Percentiles rank a stretch among this genome's conserved stretches.
phyloP scores from a whole-genome alignment of 768 basidiomycete genomes.

The Psilocybe tampanensis region DNA sequence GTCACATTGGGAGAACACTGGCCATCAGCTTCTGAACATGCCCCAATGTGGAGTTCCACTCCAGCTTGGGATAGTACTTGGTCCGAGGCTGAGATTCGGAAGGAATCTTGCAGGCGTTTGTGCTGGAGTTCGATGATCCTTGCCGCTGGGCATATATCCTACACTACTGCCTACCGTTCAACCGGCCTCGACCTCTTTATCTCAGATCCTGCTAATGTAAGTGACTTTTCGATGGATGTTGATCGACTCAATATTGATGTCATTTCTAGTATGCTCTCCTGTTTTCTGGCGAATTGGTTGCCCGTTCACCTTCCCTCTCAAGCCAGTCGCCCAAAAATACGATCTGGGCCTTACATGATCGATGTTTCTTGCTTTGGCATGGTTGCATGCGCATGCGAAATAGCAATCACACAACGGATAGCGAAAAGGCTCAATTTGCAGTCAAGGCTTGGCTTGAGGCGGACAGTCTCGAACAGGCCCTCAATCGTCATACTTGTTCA shows the following conservation, averaged over 20 bases:
- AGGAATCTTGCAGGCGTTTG: slow-evolving; percentile 71
- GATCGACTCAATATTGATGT: neutral
- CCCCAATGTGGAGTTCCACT: slow-evolving; percentile 65
- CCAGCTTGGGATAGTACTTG: slow-evolving; percentile 63
- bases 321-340: slow-evolving; percentile 57
- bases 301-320: slow-evolving; percentile 31
- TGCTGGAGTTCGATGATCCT: slow-evolving; percentile 75
- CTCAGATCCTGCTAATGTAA: slow-evolving; percentile 66
- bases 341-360: slow-evolving; percentile 75
- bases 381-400: slow-evolving; percentile 67
- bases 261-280: slow-evolving; percentile 62
- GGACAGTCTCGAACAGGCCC: slow-evolving; percentile 61
- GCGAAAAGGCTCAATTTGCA: slow-evolving; percentile 63
- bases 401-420: slow-evolving; percentile 38
- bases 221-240: slow-evolving; percentile 23
- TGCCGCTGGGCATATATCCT: slow-evolving; percentile 65
- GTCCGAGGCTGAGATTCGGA: slow-evolving; percentile 65
- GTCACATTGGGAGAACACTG: slow-evolving; percentile 55
- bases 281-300: slow-evolving; percentile 72
- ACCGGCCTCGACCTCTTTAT: slow-evolving; percentile 53
- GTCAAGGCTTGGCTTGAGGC: slow-evolving; percentile 72
- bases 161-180: slow-evolving; percentile 47
- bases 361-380: slow-evolving; percentile 73
- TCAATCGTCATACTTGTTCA: slow-evolving; percentile 66
- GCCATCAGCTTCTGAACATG: slow-evolving; percentile 50